These are phyloP conservation scores for Tinospora cordifolia DNA, from an alignment of 164 flowering plant species.

Conservation along the genomic window DNA sequence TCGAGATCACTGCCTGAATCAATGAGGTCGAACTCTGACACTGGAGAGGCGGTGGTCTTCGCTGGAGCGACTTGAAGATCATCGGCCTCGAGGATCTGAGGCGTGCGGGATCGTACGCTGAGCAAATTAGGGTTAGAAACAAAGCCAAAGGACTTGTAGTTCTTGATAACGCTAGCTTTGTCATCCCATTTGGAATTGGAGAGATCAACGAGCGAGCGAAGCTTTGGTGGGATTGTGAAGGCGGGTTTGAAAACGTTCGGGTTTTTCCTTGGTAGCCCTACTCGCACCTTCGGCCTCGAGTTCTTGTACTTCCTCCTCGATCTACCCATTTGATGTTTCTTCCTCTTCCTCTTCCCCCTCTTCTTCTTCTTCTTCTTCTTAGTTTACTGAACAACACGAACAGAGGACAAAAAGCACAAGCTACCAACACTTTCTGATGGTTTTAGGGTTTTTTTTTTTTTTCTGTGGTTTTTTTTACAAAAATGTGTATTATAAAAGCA, in stretches of 20 bases:
- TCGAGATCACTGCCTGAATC: slow-evolving; percentile 91
- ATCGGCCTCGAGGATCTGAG: slow-evolving; percentile 44
- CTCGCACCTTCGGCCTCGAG: slow-evolving; percentile 61
- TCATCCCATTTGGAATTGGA: slow-evolving; percentile 56
- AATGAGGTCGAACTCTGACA: slow-evolving; percentile 39
- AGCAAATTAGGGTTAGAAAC: slow-evolving; percentile 84
- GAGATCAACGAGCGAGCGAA: slow-evolving; percentile 35
- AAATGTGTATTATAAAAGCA: too few species aligned
- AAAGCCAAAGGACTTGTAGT: slow-evolving; percentile 80
- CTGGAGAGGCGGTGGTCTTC: slow-evolving; percentile 7
- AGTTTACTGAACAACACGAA: too few species aligned
- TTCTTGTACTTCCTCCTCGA: slow-evolving; percentile 70
- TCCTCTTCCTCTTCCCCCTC: too few species aligned
- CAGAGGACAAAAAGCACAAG: too few species aligned
- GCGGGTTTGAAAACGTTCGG: slow-evolving; percentile 82
- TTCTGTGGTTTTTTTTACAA: too few species aligned
- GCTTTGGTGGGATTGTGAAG: slow-evolving; percentile 79
- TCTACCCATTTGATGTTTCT: slow-evolving; percentile 46
- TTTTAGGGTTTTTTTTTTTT: too few species aligned
- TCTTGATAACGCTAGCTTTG: slow-evolving; percentile 49
- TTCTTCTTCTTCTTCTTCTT: background rate
- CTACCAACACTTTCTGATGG: too few species aligned
- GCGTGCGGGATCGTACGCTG: slow-evolving; percentile 54
- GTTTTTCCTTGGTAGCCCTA: slow-evolving; percentile 66
- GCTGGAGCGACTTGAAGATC: slow-evolving; percentile 53